Evolutionary conservation across 2,329 filamentous ascomycete species (phyloP), one percentile per base, ranked within the genome.

Genomic region (Alternaria arborescens): DNA sequence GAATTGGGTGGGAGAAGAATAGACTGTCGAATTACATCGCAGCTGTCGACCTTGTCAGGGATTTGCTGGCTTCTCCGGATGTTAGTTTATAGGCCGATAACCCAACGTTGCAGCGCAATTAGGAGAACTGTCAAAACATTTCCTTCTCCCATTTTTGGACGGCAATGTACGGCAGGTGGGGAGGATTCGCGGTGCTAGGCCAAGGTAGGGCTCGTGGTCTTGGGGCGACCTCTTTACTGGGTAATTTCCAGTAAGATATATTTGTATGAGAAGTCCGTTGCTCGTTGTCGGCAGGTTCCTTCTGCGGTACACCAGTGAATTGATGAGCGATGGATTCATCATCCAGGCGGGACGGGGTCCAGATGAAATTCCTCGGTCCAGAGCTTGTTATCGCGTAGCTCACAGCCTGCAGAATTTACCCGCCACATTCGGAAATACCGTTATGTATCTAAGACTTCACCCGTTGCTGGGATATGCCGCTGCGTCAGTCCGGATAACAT

Each of bases 101-200:
- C 2, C 0, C 5, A n/a, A 4, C 38, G 38, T 8, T 20, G 38
- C 38, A 40, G n/a, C 5, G n/a, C 3, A 11, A 4, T 40, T 40
- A 0, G n/a, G 0, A 40, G 8, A 18, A 4, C 0, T 3, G n/a
- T n/a, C 14, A 0, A 40, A 40, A 2, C 2, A 11, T 2, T 4
- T 20, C n/a, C 38, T 40, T 20, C 14, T 40, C 0, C 7, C 8
- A 40, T n/a, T 20, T 0, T 40, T 40, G 8, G 11, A 20, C 10
- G 3, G 38, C 38, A 40, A 20, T 20, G 38, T 20, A 40, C 8
- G n/a, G n/a, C 38, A 40, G 8, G 4, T n/a, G 1, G 38, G 8
- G n/a, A 40, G 38, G 10, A 8, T 11, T 4, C 5, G 38, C 1
- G 10, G n/a, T 20, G 5, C 7, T 40, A 40, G 38, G 1, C 10